Base-by-base conservation (phyloP, 768 basidiomycete genomes). In the Tremella yokohamensis region DNA sequence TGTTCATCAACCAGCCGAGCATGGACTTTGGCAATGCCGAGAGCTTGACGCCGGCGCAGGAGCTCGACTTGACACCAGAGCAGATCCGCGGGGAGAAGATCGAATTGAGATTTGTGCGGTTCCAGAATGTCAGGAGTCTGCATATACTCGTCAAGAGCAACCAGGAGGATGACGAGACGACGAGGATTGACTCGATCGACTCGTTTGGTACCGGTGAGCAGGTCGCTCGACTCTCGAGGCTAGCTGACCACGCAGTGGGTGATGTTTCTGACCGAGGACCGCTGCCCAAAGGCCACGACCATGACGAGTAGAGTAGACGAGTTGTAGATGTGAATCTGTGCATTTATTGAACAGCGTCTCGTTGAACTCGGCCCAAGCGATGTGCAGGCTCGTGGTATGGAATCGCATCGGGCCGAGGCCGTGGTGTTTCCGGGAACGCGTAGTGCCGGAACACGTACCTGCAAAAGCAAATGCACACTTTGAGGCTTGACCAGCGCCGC, bases 101-200 rank as follows among this genome's bases (percentile, higher is more conserved):
- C 22, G 75, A 75, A 11, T 56, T 78, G 55, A 52, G 77, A 42
- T 74, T 76, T 48, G 77, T 78, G 34, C 65, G 69, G 52, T 78
- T 78, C 70, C 77, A 78, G 60, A 74, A 62, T 39, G 77, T 78
- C 24, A 62, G 72, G 51, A 64, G 54, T 48, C 25, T 64, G 42
- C 66, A 76, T 65, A 74, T 78, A 26, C 59, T 78, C 47, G 64
- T 78, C 39, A 71, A 74, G 57, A 63, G 64, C 40, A 78, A 78
- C 61, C 70, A 75, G 54, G 75, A 68, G 34, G 77, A 76, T 49
- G 77, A 76, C 53, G 77, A 78, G 59, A 72, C 73, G 25, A 78
- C 74, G 15, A 63, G 75, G 54, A 71, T 78, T 37, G 74, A 76
- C 48, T 73, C 72, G 22, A 65, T 78, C 39, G 74, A 78, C 50